Conservation (phyloP, 2,329 filamentous ascomycete genomes). For the Beauveria rudraprayagi region DNA sequence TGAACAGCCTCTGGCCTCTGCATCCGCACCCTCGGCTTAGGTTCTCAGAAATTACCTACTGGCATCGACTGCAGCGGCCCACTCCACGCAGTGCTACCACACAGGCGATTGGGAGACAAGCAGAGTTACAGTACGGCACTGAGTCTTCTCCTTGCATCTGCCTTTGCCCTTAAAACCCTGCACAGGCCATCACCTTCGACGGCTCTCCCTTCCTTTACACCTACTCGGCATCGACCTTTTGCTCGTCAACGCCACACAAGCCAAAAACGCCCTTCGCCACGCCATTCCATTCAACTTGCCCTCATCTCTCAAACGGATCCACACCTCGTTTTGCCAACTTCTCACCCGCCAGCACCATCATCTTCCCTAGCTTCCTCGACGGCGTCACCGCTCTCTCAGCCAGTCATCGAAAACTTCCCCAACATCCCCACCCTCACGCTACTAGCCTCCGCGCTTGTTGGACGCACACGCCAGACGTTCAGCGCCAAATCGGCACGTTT, state of each 20-base stretch:
- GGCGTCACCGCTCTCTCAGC: not conserved
- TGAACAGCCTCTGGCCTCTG: too few relatives aligned
- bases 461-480: not conserved
- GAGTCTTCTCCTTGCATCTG: not conserved
- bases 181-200: too few relatives aligned
- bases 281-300: too few relatives aligned
- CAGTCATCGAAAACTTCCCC: not conserved
- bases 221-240: too few relatives aligned
- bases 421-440: not conserved
- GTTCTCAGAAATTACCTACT: not conserved
- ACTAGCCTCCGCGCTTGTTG: not conserved
- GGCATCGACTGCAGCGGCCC: not conserved
- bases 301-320: not conserved
- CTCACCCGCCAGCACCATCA: not conserved
- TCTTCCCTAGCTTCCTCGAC: not conserved
- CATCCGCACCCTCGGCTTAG: too few relatives aligned
- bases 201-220: too few relatives aligned
- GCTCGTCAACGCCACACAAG: too few relatives aligned
- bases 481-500: conserved; percentile 12
- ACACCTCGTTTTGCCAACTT: not conserved
- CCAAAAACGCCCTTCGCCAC: not conserved
- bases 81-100: not conserved
- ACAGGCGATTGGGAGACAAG: not conserved
- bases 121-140: not conserved
- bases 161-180: too few relatives aligned